Conservation (phyloP, 139 green algal species). For the Chlamydomonas asymmetrica region DNA sequence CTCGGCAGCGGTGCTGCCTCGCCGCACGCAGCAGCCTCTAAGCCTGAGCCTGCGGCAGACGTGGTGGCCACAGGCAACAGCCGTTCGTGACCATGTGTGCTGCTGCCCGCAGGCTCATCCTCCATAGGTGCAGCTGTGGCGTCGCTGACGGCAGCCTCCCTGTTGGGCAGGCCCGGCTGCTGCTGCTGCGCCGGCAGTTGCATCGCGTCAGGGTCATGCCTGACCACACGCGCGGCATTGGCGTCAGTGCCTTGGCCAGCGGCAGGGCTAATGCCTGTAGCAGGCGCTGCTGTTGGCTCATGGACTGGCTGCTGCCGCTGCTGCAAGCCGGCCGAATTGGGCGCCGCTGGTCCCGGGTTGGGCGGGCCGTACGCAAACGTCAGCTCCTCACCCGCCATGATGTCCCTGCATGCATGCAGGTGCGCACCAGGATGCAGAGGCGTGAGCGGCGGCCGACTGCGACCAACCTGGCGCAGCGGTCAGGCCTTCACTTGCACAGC, state of each 20-base stretch:
- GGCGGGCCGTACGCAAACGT: slow-evolving; percentile 64
- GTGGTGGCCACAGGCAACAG: neutral
- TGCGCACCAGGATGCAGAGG: too few species aligned
- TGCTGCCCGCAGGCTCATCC: neutral
- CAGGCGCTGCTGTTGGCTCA: neutral
- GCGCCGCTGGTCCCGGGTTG: neutral
- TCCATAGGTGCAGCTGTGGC: too few species aligned
- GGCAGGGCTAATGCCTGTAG: neutral
- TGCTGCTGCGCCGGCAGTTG: neutral
- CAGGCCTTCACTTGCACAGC: too few species aligned
- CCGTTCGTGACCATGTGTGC: neutral
- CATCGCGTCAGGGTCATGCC: neutral
- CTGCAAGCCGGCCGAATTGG: too few species aligned
- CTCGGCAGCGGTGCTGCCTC: too few species aligned
- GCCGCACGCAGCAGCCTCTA: neutral
- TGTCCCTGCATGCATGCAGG: slow-evolving; percentile 13
- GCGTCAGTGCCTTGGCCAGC: neutral
- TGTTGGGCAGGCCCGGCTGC: neutral
- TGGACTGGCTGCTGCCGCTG: neutral
- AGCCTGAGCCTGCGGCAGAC: neutral
- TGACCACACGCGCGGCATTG: neutral
- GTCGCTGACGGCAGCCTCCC: too few species aligned
- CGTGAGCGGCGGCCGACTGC: too few species aligned
- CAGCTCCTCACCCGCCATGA: slow-evolving; percentile 57
- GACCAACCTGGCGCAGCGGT: too few species aligned